Conservation (phyloP, 2,329 filamentous ascomycete genomes). For the Hirsutella thompsonii region DNA sequence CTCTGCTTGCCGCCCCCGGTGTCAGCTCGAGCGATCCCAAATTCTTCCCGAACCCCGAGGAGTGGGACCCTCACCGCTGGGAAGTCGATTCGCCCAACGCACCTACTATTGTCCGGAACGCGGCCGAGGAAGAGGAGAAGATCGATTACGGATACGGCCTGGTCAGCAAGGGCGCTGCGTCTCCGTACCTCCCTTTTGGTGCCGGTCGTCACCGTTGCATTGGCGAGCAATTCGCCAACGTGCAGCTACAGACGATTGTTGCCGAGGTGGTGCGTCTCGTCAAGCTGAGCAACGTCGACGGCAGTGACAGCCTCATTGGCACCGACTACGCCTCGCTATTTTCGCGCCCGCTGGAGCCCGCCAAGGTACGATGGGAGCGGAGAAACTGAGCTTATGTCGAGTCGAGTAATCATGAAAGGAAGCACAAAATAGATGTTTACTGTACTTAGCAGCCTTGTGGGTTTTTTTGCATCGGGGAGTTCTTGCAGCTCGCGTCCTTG, state of each 20-base stretch:
- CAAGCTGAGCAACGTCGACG: slow-evolving; percentile 65
- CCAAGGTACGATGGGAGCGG: slow-evolving; percentile 63
- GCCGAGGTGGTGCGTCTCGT: slow-evolving; percentile 65
- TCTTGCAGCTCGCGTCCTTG: too few relatives aligned
- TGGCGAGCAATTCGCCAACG: slow-evolving; percentile 90
- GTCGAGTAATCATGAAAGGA: too few relatives aligned
- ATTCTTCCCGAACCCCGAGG: slow-evolving; percentile 70
- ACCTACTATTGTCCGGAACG: slow-evolving; percentile 30
- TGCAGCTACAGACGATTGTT: slow-evolving; percentile 78
- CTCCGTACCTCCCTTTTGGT: slow-evolving; percentile 88
- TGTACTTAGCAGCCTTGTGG: background rate
- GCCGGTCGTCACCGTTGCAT: slow-evolving; percentile 90
- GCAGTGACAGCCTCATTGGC: slow-evolving; percentile 53
- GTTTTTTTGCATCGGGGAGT: background rate
- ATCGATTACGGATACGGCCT: slow-evolving; percentile 90
- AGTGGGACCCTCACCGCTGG: slow-evolving; percentile 92
- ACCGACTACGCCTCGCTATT: slow-evolving; percentile 62
- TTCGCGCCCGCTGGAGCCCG: slow-evolving; percentile 58
- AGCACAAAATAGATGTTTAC: too few relatives aligned
- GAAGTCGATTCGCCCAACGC: slow-evolving; percentile 48
- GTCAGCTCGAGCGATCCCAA: slow-evolving; percentile 59
- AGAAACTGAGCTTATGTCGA: slow-evolving; percentile 27
- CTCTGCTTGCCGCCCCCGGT: slow-evolving; percentile 73
- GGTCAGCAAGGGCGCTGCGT: slow-evolving; percentile 79
- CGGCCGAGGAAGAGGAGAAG: slow-evolving; percentile 54